A percentile compares a stretch with the other conserved stretches of the same genome.
Conservation (phyloP, 179 eudicot species). For the Actinidia polygama region DNA sequence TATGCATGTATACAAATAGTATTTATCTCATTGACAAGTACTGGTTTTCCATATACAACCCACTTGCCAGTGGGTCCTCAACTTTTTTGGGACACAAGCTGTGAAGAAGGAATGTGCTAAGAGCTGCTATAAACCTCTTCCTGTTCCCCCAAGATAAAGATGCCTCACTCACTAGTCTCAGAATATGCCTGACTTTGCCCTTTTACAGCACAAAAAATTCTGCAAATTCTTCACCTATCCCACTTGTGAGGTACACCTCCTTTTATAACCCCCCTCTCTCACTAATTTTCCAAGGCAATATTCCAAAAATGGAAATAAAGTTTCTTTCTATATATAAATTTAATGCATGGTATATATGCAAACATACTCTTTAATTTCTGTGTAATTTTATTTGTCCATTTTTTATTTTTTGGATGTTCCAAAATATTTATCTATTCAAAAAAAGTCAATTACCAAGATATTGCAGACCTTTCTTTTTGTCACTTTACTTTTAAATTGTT, state of each 20-base stretch:
- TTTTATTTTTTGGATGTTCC: too few species aligned
- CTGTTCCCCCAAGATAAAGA: background rate
- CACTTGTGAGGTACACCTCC: conserved; percentile 24
- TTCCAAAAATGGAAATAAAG: conserved; percentile 23
- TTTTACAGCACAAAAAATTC: conserved; percentile 24
- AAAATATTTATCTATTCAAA: too few species aligned
- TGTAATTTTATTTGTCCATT: too few species aligned
- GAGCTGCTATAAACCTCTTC: conserved; percentile 11
- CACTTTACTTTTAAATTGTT: too few species aligned
- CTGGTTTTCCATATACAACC: background rate
- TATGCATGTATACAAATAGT: background rate
- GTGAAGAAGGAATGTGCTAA: conserved; percentile 26
- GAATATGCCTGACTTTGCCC: conserved; percentile 16
- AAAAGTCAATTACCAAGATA: too few species aligned
- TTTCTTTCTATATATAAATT: background rate
- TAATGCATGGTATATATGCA: too few species aligned
- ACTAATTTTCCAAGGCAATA: background rate
- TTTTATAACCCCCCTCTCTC: background rate
- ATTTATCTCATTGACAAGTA: background rate
- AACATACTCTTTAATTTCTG: too few species aligned
- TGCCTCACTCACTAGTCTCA: conserved; percentile 21
- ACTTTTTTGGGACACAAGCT: conserved; percentile 18
- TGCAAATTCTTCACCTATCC: conserved; percentile 24
- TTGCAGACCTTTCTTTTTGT: too few species aligned
- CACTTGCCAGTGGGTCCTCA: conserved; percentile 11